Base-by-base conservation (phyloP, 768 basidiomycete species). In the Favolaschia claudopus region DNA sequence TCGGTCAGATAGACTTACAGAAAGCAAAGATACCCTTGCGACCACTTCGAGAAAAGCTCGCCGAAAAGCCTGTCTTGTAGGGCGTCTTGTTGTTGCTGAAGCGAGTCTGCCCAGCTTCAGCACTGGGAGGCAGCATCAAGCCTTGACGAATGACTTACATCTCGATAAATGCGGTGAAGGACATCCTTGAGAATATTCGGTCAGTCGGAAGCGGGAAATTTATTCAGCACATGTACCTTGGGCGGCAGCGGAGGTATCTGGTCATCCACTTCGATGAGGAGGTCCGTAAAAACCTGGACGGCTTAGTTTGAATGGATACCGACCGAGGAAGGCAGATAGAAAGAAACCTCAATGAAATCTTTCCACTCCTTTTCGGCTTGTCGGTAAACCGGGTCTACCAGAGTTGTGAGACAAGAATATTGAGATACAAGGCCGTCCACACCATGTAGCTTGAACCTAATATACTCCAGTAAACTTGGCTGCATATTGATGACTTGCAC, bases 51-150 rank as follows among this genome's bases (percentile, higher is more conserved):
- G 94, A 95, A 65, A 96, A 92, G 51, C 88, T 90, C 0, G 93
- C 91, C 0, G 90, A 89, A 29, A 98, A 82, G 10, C 81, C 81
- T 7, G 73, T 84, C 76, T 99, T 99, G 78, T 99, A 99, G 0
- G 96, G 96, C 5, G 96, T 99, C 77, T 95, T 96, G 70, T 95
- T 92, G 55, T 93, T 93, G 69, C 91, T 93, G 74, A 96, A 97
- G 14, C 95, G 85, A 22, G 96, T 72, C 92, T 94, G 57, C 7
- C 54, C 32, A 34, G 32, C 1, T 20, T 54, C 17, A 56, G 29
- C 40, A 9, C 19, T 29, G 24, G 17, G 39, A 33, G 46, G 63
- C 28, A 19, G 29, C 24, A 31, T 20, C 36, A 24, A 25, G 24
- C 46, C 31, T 40, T 39, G 40, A n/a, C 32, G 28, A 34, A 10